Percentiles rank a stretch among this genome's conserved stretches.
Evolutionary conservation across 2,329 filamentous ascomycete species (phyloP).

Genomic region (Zymoseptoria passerinii): DNA sequence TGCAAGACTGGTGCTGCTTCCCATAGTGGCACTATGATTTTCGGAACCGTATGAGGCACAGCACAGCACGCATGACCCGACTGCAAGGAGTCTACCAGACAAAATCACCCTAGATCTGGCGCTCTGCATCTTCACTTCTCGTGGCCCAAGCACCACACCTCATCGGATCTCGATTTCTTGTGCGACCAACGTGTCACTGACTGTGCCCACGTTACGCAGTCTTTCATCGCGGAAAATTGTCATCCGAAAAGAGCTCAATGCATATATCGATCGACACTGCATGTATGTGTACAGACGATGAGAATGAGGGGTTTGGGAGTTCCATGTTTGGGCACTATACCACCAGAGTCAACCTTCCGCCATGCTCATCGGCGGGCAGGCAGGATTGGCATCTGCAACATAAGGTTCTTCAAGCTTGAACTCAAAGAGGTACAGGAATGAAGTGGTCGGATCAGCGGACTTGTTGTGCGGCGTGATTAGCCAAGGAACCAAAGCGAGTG

Average conservation of each 20-base stretch:
- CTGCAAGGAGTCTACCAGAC: background rate
- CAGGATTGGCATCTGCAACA: no score
- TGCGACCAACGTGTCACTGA: background rate
- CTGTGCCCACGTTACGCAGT: background rate
- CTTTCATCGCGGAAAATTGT: no score
- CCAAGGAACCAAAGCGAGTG: no score
- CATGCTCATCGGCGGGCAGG: no score
- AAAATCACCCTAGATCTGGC: background rate
- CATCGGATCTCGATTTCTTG: background rate
- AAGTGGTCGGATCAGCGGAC: no score
- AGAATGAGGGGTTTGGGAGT: no score
- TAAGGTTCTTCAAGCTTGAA: no score
- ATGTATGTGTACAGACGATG: background rate
- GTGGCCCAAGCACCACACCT: background rate
- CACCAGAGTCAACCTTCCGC: no score
- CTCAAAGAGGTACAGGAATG: no score
- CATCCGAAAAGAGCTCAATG: background rate
- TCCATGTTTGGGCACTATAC: no score
- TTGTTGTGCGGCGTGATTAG: no score
- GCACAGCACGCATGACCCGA: background rate
- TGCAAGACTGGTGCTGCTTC: background rate
- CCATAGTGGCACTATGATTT: background rate
- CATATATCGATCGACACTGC: background rate
- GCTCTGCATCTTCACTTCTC: background rate
- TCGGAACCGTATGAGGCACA: background rate